Conservation (phyloP, 139 green algal species). For the Haematococcus lacustris region DNA sequence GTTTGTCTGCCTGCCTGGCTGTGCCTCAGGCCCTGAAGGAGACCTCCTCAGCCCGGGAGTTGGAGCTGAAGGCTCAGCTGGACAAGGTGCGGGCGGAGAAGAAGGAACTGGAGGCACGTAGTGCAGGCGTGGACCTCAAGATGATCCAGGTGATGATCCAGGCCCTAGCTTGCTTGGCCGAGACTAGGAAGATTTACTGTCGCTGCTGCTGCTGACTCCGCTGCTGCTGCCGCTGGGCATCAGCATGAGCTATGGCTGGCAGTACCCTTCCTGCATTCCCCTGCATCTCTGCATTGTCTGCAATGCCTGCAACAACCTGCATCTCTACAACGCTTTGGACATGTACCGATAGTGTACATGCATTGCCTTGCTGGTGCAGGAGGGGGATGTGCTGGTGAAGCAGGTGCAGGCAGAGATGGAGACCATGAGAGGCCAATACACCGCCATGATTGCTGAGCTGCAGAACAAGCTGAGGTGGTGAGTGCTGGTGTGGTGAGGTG, state of each 20-base stretch:
- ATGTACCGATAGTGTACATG: too few relatives aligned
- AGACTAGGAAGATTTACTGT: too few relatives aligned
- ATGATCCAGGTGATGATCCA: conserved; percentile 33
- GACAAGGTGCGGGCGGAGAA: conserved; percentile 44
- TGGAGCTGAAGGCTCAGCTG: conserved; percentile 32
- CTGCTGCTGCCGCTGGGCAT: too few relatives aligned
- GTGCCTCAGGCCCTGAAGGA: conserved; percentile 27
- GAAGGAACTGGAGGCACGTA: conserved; percentile 28
- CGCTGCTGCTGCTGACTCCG: too few relatives aligned
- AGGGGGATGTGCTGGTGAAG: conserved; percentile 38
- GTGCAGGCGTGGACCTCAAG: conserved; percentile 34
- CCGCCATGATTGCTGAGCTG: conserved; percentile 13
- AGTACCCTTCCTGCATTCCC: too few relatives aligned
- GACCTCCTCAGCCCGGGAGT: conserved; percentile 27
- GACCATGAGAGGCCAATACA: conserved; percentile 8
- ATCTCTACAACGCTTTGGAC: too few relatives aligned
- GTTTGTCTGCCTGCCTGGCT: neutral
- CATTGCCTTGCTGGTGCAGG: conserved; percentile 17
- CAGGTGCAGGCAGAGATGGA: conserved; percentile 45
- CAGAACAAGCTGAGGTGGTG: conserved; percentile 42
- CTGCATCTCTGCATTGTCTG: too few relatives aligned
- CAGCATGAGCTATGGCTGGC: too few relatives aligned
- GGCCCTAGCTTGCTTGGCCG: too few relatives aligned
- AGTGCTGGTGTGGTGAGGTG: too few relatives aligned
- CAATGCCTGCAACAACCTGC: too few relatives aligned